phyloP scores from a whole-genome alignment of 345 rosid species.

The Gossypium australe region DNA sequence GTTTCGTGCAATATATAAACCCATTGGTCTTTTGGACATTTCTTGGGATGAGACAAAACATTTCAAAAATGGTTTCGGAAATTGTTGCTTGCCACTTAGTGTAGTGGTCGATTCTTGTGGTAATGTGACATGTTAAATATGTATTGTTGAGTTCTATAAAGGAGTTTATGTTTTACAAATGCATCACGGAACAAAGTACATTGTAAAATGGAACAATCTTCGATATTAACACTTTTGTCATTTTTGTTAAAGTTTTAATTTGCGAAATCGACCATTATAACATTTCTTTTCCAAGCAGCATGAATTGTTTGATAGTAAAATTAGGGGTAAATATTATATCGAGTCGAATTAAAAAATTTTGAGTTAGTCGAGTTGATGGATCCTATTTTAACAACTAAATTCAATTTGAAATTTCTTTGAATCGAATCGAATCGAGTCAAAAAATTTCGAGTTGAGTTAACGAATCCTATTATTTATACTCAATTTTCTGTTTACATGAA shows the following conservation, averaged over 20 bases:
- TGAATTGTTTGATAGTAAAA: not conserved
- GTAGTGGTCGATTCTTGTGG: not conserved
- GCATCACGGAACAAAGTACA: not conserved
- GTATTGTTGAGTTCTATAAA: not conserved
- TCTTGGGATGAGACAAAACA: slow-evolving; percentile 3
- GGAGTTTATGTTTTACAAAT: not conserved
- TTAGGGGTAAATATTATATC: too few species aligned
- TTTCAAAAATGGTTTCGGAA: not conserved
- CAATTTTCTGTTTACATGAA: too few species aligned
- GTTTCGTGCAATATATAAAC: not conserved
- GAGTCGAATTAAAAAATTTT: too few species aligned
- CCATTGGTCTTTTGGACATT: slow-evolving; percentile 6
- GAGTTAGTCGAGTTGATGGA: too few species aligned
- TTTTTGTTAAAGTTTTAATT: not conserved
- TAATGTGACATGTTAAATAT: slow-evolving; percentile 1
- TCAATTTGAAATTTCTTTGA: too few species aligned
- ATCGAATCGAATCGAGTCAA: too few species aligned
- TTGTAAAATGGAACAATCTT: not conserved
- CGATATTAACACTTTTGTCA: slow-evolving; percentile 6
- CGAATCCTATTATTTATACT: too few species aligned
- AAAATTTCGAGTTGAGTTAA: too few species aligned
- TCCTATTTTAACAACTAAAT: too few species aligned
- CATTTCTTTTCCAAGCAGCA: not conserved
- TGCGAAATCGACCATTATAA: not conserved
- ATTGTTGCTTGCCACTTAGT: slow-evolving; percentile 13